Evolutionary conservation across 441 rosid genomes (phyloP).

Genomic region (Populus hybrid): DNA sequence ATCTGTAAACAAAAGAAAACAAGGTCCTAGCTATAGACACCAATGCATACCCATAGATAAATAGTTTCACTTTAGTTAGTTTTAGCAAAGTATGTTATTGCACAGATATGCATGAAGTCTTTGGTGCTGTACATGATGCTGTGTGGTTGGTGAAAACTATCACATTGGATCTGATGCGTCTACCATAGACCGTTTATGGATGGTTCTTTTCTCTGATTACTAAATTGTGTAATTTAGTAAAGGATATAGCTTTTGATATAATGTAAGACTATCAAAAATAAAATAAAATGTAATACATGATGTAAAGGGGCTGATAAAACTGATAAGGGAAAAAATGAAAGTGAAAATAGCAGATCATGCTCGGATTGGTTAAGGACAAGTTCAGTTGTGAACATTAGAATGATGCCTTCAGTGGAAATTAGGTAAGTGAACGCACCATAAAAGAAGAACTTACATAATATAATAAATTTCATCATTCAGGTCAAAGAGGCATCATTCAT

Average conservation of each 20-base stretch:
- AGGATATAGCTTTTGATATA: neutral
- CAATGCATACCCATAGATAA: too few species aligned
- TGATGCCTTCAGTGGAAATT: constrained; percentile 34
- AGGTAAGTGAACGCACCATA: constrained; percentile 21
- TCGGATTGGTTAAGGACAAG: constrained; percentile 4
- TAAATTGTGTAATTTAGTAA: neutral
- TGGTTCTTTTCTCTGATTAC: neutral
- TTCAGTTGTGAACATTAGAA: constrained; percentile 23
- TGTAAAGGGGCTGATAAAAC: neutral
- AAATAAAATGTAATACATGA: too few species aligned
- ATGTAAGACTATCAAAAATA: too few species aligned
- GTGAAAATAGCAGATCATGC: constrained; percentile 7
- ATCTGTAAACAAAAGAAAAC: neutral
- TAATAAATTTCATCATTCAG: constrained; percentile 64
- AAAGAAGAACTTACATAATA: constrained; percentile 36
- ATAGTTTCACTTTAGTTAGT: neutral
- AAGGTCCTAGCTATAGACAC: neutral
- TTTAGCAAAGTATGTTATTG: neutral
- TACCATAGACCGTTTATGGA: neutral
- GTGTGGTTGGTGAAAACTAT: neutral
- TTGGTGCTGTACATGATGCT: neutral
- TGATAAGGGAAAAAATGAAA: neutral
- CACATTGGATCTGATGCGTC: neutral
- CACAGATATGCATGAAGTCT: neutral
- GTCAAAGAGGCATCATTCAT: constrained; percentile 61